Conservation (phyloP, 83 land plant species). For the Thuja plicata region DNA sequence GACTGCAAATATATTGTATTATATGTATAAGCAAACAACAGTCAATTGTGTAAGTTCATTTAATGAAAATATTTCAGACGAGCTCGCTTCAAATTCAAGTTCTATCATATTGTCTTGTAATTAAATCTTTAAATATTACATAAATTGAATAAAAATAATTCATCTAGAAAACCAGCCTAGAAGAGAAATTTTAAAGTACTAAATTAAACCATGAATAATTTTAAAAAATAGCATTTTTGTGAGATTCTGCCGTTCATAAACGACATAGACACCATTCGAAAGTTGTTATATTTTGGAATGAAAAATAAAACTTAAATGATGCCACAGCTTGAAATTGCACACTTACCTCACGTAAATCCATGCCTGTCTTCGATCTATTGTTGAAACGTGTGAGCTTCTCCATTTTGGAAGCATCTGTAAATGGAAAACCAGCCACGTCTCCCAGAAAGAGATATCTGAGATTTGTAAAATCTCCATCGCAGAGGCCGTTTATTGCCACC, state of each 20-base stretch:
- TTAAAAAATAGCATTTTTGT: background rate
- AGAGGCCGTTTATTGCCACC: background rate
- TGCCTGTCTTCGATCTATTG: background rate
- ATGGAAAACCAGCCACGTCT: background rate
- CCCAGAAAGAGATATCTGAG: background rate
- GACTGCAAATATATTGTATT: too few species aligned
- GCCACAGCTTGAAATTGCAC: background rate
- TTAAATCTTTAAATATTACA: too few species aligned
- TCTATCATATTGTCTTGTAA: too few species aligned
- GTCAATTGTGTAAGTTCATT: too few species aligned
- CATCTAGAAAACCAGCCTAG: too few species aligned
- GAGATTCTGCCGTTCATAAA: too few species aligned
- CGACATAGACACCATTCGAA: background rate
- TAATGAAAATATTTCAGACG: too few species aligned
- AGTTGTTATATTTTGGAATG: background rate
- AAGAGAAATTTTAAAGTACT: too few species aligned
- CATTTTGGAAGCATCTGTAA: background rate
- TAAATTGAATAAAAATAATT: too few species aligned
- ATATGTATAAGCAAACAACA: too few species aligned
- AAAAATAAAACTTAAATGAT: background rate
- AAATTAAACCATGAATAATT: too few species aligned
- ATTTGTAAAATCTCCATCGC: background rate
- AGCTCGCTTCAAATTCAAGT: too few species aligned
- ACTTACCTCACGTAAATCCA: background rate
- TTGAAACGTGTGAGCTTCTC: background rate